phyloP scores from a whole-genome alignment of 768 basidiomycete species.

The Erythrobasidium yunnanense region DNA sequence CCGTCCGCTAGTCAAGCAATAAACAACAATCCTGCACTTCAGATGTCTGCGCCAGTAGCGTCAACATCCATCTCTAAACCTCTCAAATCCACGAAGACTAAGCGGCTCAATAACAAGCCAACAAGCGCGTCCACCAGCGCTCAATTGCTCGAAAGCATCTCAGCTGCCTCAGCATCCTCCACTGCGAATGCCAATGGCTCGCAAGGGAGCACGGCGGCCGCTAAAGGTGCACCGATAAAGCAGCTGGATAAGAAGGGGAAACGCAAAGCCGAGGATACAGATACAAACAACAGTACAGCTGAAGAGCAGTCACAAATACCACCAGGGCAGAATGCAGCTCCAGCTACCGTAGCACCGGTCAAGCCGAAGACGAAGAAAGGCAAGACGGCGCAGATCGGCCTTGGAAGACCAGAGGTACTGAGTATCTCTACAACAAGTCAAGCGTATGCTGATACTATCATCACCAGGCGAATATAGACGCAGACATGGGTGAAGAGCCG shows the following conservation, averaged over 20 bases:
- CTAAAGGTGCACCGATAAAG: not conserved
- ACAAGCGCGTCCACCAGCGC: not conserved
- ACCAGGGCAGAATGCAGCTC: not conserved
- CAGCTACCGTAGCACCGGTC: not conserved
- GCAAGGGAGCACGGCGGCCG: too few species aligned
- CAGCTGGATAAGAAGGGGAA: conserved; percentile 20
- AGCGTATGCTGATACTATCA: not conserved
- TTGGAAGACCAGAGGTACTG: not conserved
- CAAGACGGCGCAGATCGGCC: not conserved
- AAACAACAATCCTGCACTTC: too few species aligned
- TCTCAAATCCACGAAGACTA: too few species aligned
- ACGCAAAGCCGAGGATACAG: conserved; percentile 24
- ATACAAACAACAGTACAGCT: not conserved
- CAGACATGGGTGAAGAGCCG: not conserved
- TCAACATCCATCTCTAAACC: not conserved
- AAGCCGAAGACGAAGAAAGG: not conserved
- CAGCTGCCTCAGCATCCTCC: too few species aligned
- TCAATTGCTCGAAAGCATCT: too few species aligned
- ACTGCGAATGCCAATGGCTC: too few species aligned
- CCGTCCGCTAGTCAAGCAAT: too few species aligned
- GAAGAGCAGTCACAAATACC: not conserved
- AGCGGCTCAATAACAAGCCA: not conserved
- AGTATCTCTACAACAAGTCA: not conserved
- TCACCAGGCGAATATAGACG: not conserved
- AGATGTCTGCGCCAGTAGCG: not conserved